Percentiles rank a stretch among this genome's conserved stretches.
These are phyloP conservation scores for Suhomyces faveliae DNA, from an alignment of 805 yeast species.

Conservation along the genomic window DNA sequence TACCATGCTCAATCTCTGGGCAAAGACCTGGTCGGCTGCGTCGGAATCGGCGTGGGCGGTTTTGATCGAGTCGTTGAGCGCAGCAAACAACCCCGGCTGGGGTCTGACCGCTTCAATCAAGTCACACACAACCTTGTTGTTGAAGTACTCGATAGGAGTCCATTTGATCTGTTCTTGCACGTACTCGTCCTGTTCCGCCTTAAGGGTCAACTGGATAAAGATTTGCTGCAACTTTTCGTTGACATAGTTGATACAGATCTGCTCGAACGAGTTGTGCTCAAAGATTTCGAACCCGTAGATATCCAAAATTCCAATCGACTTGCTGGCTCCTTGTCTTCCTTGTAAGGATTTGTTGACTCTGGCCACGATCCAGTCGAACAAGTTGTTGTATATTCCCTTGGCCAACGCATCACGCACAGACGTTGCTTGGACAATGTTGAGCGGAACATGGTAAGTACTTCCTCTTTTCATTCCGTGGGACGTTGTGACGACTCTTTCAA, in stretches of 20 bases:
- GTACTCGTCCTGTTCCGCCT: constrained; percentile 97
- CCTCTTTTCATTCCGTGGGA: constrained; percentile 88
- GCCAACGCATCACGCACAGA: constrained; percentile 96
- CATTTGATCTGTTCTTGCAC: constrained; percentile 92
- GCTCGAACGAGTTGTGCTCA: constrained; percentile 93
- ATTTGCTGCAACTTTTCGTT: constrained; percentile 96
- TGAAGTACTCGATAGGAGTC: constrained; percentile 96
- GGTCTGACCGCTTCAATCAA: constrained; percentile 91
- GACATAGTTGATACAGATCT: constrained; percentile 91
- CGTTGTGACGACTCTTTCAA: constrained; percentile 85
- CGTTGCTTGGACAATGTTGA: constrained; percentile 87
- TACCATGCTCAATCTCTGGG: constrained; percentile 85
- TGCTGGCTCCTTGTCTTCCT: constrained; percentile 45
- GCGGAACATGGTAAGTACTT: constrained; percentile 90
- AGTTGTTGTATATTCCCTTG: constrained; percentile 86
- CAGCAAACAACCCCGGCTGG: constrained; percentile 90
- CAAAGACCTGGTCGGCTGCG: constrained; percentile 96
- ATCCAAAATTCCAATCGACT: constrained; percentile 90
- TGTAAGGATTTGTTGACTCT: constrained; percentile 78
- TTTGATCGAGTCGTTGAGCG: constrained; percentile 93
- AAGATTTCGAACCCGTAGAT: constrained; percentile 96
- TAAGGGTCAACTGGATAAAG: constrained; percentile 90
- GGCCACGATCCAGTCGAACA: constrained; percentile 95
- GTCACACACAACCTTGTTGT: constrained; percentile 95
- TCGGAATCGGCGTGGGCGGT: constrained; percentile 97